These are phyloP conservation scores for Bruguiera sexangula DNA, from an alignment of 345 rosid genomes.

Conservation along the genomic window DNA sequence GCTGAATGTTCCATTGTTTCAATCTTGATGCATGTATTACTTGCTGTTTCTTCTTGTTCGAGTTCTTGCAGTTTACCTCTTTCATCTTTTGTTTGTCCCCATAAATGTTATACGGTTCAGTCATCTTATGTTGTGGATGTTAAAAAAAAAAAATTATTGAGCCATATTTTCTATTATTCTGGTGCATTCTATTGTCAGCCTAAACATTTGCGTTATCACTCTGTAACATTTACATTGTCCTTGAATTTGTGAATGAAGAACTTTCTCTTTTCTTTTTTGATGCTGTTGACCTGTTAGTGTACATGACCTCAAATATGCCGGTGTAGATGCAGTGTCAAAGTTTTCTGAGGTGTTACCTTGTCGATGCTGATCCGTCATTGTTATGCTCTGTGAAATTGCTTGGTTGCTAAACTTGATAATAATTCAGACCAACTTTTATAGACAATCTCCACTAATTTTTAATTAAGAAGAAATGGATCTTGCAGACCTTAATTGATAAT, in stretches of 20 bases:
- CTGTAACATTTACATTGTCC: slow-evolving; percentile 27
- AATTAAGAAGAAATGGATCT: background rate
- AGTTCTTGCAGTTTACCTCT: background rate
- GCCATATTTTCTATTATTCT: background rate
- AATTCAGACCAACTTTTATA: slow-evolving; percentile 5
- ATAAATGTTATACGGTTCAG: background rate
- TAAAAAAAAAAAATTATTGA: background rate
- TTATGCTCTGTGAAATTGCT: slow-evolving; percentile 96
- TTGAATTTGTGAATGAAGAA: slow-evolving; percentile 77
- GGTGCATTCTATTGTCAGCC: background rate
- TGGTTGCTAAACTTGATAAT: slow-evolving; percentile 93
- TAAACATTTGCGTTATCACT: too few species aligned
- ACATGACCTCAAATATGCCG: slow-evolving; percentile 83
- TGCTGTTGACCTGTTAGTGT: slow-evolving; percentile 74
- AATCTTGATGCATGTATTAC: background rate
- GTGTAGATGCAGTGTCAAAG: slow-evolving; percentile 70
- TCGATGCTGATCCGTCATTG: too few species aligned
- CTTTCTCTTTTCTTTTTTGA: slow-evolving; percentile 94
- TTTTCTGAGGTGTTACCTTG: slow-evolving; percentile 67
- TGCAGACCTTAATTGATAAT: too few species aligned
- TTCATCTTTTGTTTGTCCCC: too few species aligned
- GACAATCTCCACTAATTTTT: background rate
- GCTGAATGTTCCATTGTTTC: background rate
- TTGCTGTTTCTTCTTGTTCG: background rate
- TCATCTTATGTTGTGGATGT: background rate